Conservation (phyloP, 306 rosid species). For the Citrullus mucosospermus region DNA sequence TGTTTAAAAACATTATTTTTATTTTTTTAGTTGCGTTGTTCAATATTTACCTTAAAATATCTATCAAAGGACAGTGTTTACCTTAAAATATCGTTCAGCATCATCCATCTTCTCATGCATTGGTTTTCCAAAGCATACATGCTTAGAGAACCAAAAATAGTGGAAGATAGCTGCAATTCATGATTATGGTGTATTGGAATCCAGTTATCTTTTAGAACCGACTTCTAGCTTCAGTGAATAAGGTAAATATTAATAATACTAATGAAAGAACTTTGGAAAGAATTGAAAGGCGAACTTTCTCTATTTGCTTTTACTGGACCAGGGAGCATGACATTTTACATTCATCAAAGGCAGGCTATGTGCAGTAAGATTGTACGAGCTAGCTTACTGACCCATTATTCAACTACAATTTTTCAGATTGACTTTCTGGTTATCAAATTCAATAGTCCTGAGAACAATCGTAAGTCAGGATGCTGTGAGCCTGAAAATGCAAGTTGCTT, state of each 20-base stretch:
- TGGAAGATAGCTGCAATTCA: background rate
- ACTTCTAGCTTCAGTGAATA: background rate
- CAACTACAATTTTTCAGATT: constrained; percentile 39
- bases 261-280: background rate
- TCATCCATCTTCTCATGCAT: background rate
- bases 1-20: background rate
- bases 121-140: background rate
- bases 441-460: constrained; percentile 64
- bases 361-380: background rate
- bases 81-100: background rate
- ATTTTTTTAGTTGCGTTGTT: background rate
- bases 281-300: background rate
- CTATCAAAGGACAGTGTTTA: background rate
- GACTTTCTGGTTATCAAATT: constrained; percentile 85
- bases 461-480: constrained; percentile 41
- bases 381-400: constrained; percentile 11
- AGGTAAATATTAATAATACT: background rate
- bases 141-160: background rate
- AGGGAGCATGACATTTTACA: background rate
- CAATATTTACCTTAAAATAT: no score
- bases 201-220: background rate
- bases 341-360: background rate
- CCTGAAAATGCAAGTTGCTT: constrained; percentile 15
- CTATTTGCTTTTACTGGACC: background rate
- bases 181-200: background rate